Evolutionary conservation across 2,329 filamentous ascomycete genomes (phyloP), one percentile per base, ranked within the genome.

Genomic region (Aspergillus carbonarius): DNA sequence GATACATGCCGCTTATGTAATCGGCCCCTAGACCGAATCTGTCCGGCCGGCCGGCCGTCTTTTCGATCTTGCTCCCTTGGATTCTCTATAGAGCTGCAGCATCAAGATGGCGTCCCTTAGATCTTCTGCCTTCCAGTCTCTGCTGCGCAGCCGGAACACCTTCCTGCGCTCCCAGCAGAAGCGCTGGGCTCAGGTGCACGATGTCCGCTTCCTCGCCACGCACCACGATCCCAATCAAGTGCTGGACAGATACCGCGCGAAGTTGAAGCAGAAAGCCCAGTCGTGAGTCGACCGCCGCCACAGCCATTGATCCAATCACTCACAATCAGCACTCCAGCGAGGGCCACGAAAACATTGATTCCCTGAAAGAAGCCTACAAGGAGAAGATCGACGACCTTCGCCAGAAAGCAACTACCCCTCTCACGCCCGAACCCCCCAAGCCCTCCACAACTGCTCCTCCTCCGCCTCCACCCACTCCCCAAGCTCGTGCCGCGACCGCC

Each of bases 131-230:
- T 74, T 87, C 39, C 83, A 83, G 39, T 77, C 81, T 59, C 67
- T 85, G 32, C 56, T 76, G 10, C 70, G 71, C 34, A 65, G 62
- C 15, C 66, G 64, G 6, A 64, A 64, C 4, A 68, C 68, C 15
- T 68, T 75, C 7, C 63, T 70, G 50, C 69, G 70, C 1, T 46
- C 50, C 17, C 70, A 73, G 55, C 93, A 97, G 76, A 86, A 88
- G 57, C 87, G 93, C 73, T 96, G 91, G 89, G 93, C 93, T 1
- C 91, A 91, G 69, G 92, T 97, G 30, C 91, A 96, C 75, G 91
- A 97, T 76, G 88, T 96, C 49, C 91, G 93, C 64, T 96, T 93
- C 81, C 84, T 96, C 47, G 89, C 89, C 61, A 95, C 92, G 15
- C 90, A 92, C 61, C 85, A 85, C 58, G 80, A 85, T 58, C 82